Evolutionary conservation across 192 early-diverging fungal species (phyloP), one percentile per base, ranked within the genome.

Genomic region (Neocallimastix lanati): DNA sequence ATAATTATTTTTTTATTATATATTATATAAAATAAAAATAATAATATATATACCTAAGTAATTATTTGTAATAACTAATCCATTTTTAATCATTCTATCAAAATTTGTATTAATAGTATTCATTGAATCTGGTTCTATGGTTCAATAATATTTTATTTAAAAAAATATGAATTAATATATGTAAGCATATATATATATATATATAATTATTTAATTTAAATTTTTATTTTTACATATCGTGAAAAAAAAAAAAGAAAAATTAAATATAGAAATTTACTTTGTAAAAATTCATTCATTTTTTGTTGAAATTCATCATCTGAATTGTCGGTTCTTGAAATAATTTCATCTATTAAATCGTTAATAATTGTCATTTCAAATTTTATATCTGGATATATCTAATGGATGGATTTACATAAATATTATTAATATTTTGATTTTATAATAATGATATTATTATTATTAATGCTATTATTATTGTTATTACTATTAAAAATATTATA

Each of bases 41-140:
- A 77, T 37, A 28, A 77, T 79, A 12, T 79, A 78, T 40, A 40
- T 35, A 78, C 40, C n/a, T 80, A 81, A n/a, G 27, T 81, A 77
- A 84, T 82, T 29, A 81, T 81, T 40, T 76, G 83, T 2, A 76
- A 78, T 29, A 82, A 33, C 12, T n/a, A 67, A 27, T 9, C 50
- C 50, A n/a, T 67, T n/a, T 67, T 67, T 67, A 0, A 67, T 67
- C 16, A n/a, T 2, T 67, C n/a, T 67, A 27, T 67, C 50, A 67
- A 27, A 67, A 2, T n/a, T 25, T 4, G 25, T 67, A n/a, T 67
- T 67, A 7, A 67, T 67, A 27, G 21, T 11, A 7, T 4, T n/a
- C n/a, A 9, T 67, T 25, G 50, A 67, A n/a, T 67, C 11, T 0
- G 50, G 4, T 67, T 67, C 50, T 67, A n/a, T n/a, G n/a, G n/a